Conservation (phyloP, 805 yeast genomes). For the Metschnikowia vanudenii region DNA sequence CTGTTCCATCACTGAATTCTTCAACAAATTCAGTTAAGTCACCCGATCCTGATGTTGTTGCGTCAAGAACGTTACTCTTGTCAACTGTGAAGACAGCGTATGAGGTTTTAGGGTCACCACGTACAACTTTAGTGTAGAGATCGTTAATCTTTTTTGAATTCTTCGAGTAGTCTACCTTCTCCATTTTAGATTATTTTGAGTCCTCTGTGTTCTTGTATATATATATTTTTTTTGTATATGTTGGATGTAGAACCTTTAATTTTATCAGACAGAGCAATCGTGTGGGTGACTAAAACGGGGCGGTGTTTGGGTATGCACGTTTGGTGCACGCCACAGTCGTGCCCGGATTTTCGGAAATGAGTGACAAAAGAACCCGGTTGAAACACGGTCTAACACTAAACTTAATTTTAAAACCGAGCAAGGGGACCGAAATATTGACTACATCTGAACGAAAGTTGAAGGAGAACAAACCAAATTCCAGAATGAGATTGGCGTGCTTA, state of each 20-base stretch:
- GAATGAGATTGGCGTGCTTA: too few relatives aligned
- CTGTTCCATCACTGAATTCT: constrained; percentile 80
- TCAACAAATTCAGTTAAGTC: constrained; percentile 75
- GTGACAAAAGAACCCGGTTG: too few relatives aligned
- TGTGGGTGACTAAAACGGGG: not conserved
- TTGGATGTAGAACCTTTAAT: not conserved
- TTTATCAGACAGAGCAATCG: not conserved
- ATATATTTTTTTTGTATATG: too few relatives aligned
- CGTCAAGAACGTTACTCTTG: constrained; percentile 47
- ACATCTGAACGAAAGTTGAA: too few relatives aligned
- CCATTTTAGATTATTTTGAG: constrained; percentile 35
- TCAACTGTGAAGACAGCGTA: constrained; percentile 85
- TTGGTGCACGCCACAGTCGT: not conserved
- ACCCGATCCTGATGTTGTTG: constrained; percentile 55
- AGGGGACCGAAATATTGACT: too few relatives aligned
- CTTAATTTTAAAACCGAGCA: too few relatives aligned
- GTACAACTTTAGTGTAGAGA: constrained; percentile 74
- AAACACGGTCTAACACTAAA: too few relatives aligned
- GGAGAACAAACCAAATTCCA: too few relatives aligned
- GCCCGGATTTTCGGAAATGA: not conserved
- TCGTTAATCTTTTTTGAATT: constrained; percentile 73
- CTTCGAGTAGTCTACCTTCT: constrained; percentile 58
- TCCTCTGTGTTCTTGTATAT: not conserved
- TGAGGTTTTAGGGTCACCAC: constrained; percentile 64
- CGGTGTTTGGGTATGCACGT: not conserved